Evolutionary conservation across 1,139 yeast genomes (phyloP).

Genomic region (Yamadazyma aaseri): DNA sequence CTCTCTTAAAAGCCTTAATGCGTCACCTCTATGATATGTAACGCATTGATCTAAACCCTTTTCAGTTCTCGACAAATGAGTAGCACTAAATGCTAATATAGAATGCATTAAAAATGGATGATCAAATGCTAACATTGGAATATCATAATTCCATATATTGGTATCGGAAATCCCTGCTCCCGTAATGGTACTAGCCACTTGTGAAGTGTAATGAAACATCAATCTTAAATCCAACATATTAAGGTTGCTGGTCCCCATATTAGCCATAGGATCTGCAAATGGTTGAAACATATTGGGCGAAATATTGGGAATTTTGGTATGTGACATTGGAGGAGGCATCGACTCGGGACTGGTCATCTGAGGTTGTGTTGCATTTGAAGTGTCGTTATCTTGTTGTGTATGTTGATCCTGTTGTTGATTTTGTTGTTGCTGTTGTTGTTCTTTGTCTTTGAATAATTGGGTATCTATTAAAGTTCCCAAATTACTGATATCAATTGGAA

Average conservation of each 20-base stretch:
- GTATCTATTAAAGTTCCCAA: slow-evolving; percentile 32
- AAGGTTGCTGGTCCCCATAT: slow-evolving; percentile 30
- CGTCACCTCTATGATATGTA: slow-evolving; percentile 85
- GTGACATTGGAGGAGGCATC: not conserved
- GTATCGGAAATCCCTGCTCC: slow-evolving; percentile 89
- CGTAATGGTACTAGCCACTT: slow-evolving; percentile 83
- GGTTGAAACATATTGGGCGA: slow-evolving; percentile 27
- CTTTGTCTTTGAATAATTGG: slow-evolving; percentile 14
- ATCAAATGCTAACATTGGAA: slow-evolving; percentile 84
- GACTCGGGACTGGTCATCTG: not conserved
- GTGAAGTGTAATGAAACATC: slow-evolving; percentile 84
- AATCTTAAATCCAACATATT: slow-evolving; percentile 77
- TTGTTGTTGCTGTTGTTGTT: not conserved
- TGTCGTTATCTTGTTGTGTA: not conserved
- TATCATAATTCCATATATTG: slow-evolving; percentile 82
- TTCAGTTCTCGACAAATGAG: slow-evolving; percentile 78
- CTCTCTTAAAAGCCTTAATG: slow-evolving; percentile 72
- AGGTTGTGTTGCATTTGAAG: not conserved
- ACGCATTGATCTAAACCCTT: slow-evolving; percentile 80
- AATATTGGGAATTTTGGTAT: slow-evolving; percentile 24
- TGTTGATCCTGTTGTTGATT: not conserved
- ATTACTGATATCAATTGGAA: slow-evolving; percentile 42
- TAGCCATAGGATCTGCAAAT: slow-evolving; percentile 17
- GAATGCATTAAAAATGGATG: slow-evolving; percentile 93
- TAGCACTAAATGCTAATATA: slow-evolving; percentile 84